Conservation (phyloP, 805 yeast species). For the Barnettozyma siamensis region DNA sequence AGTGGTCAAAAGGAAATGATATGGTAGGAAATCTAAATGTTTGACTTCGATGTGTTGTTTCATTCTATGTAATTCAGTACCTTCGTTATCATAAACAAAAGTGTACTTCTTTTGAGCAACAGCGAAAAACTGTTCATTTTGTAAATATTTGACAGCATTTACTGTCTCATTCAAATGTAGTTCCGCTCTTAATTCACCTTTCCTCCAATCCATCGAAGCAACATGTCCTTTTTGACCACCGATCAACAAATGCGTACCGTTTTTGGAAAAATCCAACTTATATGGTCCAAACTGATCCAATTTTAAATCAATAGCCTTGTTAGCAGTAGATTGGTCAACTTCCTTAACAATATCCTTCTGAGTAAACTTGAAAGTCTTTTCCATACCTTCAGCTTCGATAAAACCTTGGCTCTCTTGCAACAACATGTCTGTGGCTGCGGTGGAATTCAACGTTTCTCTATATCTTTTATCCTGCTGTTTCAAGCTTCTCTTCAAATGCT, state of each 20-base stretch:
- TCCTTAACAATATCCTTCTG: slow-evolving; percentile 72
- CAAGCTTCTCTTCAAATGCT: slow-evolving; percentile 57
- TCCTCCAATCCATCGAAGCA: slow-evolving; percentile 94
- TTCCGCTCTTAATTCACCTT: slow-evolving; percentile 77
- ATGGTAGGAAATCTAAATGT: slow-evolving; percentile 80
- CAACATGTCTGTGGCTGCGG: slow-evolving; percentile 81
- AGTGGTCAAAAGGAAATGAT: slow-evolving; percentile 80
- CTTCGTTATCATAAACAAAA: slow-evolving; percentile 85
- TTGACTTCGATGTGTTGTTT: slow-evolving; percentile 87
- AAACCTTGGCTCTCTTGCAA: slow-evolving; percentile 81
- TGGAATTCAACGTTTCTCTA: slow-evolving; percentile 72
- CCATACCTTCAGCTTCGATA: slow-evolving; percentile 92
- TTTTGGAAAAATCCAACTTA: slow-evolving; percentile 70
- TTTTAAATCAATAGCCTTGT: slow-evolving; percentile 68
- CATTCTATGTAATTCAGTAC: slow-evolving; percentile 86
- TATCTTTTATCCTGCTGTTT: slow-evolving; percentile 66
- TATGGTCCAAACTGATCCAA: slow-evolving; percentile 86
- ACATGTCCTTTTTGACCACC: slow-evolving; percentile 94
- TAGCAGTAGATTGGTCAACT: slow-evolving; percentile 73
- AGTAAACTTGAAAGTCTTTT: slow-evolving; percentile 76
- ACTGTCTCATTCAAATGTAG: slow-evolving; percentile 83
- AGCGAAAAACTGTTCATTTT: slow-evolving; percentile 90
- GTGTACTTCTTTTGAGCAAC: slow-evolving; percentile 95
- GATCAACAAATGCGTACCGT: slow-evolving; percentile 78
- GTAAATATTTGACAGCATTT: slow-evolving; percentile 83